Percentiles rank a stretch among this genome's conserved stretches.
phyloP scores from a whole-genome alignment of 371 early-diverging fungal genomes.

The Zychaea mexicana region DNA sequence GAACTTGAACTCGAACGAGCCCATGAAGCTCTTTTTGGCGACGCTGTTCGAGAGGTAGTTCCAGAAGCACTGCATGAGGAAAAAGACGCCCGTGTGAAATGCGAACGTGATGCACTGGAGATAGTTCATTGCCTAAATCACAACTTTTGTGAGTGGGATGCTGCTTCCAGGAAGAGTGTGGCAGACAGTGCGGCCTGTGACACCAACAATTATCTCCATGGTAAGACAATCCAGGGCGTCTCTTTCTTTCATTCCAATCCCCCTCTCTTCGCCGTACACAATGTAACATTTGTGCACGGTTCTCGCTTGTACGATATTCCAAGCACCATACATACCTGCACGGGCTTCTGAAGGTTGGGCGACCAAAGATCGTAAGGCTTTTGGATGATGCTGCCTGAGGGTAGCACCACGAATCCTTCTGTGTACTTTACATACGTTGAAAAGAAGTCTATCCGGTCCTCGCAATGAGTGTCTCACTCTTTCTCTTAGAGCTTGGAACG shows the following conservation, averaged over 20 bases:
- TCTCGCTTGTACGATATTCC: too few species aligned
- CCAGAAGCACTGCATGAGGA: constrained; percentile 39
- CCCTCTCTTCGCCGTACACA: too few species aligned
- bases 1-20: constrained; percentile 33
- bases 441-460: constrained; percentile 8
- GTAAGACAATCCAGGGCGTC: constrained; percentile 1
- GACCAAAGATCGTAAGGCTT: constrained; percentile 48
- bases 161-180: too few species aligned
- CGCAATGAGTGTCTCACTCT: too few species aligned
- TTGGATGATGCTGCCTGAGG: constrained; percentile 22
- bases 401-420: constrained; percentile 36
- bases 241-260: too few species aligned
- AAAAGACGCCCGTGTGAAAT: constrained; percentile 29
- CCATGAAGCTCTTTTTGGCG: constrained; percentile 32
- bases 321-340: constrained; percentile 3
- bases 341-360: constrained; percentile 23
- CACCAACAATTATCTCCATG: not conserved
- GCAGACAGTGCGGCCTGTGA: too few species aligned
- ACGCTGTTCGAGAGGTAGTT: constrained; percentile 33
- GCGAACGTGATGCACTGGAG: constrained; percentile 27
- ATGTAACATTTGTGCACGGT: too few species aligned
- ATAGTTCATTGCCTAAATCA: constrained; percentile 28
- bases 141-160: too few species aligned
- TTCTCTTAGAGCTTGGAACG: not conserved
- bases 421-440: constrained; percentile 50